phyloP scores from a whole-genome alignment of 441 rosid genomes.

The Isatis lusitanica region DNA sequence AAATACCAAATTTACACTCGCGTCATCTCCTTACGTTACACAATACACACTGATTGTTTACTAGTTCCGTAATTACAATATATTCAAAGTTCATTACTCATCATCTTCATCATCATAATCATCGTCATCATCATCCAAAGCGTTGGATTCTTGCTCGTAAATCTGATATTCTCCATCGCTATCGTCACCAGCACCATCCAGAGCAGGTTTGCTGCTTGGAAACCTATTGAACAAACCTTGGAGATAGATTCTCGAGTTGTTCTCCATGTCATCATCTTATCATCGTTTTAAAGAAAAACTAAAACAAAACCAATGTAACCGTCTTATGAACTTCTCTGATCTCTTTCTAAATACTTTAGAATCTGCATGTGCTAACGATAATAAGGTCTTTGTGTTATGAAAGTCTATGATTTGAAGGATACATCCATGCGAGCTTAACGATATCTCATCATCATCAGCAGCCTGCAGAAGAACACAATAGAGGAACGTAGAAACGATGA shows the following conservation, averaged over 20 bases:
- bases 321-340: background rate
- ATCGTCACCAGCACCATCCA: constrained; percentile 32
- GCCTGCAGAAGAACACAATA: constrained; percentile 43
- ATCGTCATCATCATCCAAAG: constrained; percentile 39
- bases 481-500: background rate
- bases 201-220: constrained; percentile 48
- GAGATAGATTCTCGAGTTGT: constrained; percentile 71
- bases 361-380: background rate
- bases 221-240: constrained; percentile 90
- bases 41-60: background rate
- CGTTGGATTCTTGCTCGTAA: constrained; percentile 74
- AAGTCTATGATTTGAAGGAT: constrained; percentile 52
- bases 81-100: constrained; percentile 14
- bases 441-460: constrained; percentile 57
- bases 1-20: background rate
- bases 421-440: constrained; percentile 59
- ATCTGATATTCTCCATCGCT: constrained; percentile 84
- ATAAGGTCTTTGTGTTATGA: background rate
- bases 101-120: constrained; percentile 39
- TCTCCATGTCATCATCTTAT: constrained; percentile 53
- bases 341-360: background rate
- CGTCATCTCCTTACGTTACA: background rate
- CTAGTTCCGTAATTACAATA: constrained; percentile 10
- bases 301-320: background rate
- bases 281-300: constrained; percentile 41